Conservation (phyloP, 257 asterid genomes). For the Solanum chilense region DNA sequence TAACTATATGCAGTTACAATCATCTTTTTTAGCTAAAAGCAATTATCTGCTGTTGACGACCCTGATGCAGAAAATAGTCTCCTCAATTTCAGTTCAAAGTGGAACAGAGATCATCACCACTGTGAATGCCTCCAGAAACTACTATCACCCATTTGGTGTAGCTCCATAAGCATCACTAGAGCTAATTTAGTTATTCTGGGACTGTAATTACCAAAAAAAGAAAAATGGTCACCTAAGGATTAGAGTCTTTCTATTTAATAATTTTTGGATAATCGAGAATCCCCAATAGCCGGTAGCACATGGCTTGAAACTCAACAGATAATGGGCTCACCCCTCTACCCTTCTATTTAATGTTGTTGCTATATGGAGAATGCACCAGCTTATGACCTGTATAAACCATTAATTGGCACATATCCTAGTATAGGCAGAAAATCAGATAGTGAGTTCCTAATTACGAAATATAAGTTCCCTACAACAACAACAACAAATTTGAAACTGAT, state of each 20-base stretch:
- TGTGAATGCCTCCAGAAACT: not conserved
- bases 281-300: not conserved
- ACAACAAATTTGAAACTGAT: not conserved
- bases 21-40: not conserved
- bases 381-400: not conserved
- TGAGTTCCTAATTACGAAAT: not conserved
- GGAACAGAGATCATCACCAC: not conserved
- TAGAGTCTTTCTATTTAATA: not conserved
- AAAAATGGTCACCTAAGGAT: not conserved
- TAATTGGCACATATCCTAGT: not conserved
- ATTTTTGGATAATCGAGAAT: not conserved
- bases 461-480: not conserved
- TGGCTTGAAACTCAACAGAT: not conserved
- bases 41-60: not conserved
- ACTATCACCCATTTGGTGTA: not conserved
- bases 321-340: not conserved
- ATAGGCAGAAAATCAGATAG: not conserved
- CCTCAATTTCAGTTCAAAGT: not conserved
- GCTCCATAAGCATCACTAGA: not conserved
- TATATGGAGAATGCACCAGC: not conserved
- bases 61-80: not conserved
- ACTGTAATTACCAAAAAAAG: not conserved
- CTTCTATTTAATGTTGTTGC: not conserved
- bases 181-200: not conserved
- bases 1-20: not conserved